Percentiles rank a stretch among this genome's conserved stretches.
phyloP scores from a whole-genome alignment of 1,139 yeast species.

The Candida labiduridarum region DNA sequence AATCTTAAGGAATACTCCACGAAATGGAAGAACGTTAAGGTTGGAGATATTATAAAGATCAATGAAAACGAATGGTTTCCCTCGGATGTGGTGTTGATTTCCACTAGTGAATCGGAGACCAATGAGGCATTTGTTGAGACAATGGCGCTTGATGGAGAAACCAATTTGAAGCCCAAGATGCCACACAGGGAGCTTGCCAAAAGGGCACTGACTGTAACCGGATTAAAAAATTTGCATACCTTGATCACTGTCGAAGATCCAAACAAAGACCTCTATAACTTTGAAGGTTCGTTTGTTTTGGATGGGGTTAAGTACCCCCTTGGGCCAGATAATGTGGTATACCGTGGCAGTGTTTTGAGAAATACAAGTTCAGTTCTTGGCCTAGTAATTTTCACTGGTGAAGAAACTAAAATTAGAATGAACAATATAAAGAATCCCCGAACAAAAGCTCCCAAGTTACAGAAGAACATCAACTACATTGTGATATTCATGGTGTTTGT shows the following conservation, averaged over 20 bases:
- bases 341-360: constrained; percentile 86
- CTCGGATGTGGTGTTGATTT: constrained; percentile 76
- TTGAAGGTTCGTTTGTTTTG: constrained; percentile 61
- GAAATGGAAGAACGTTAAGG: constrained; percentile 76
- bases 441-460: constrained; percentile 91
- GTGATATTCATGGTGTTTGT: constrained; percentile 86
- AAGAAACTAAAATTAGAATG: constrained; percentile 94
- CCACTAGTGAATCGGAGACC: constrained; percentile 62
- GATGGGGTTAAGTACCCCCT: constrained; percentile 52
- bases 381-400: constrained; percentile 88
- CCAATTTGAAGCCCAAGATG: constrained; percentile 74
- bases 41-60: constrained; percentile 80
- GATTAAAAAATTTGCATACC: constrained; percentile 53
- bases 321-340: constrained; percentile 77
- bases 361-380: constrained; percentile 79
- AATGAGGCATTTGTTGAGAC: constrained; percentile 89
- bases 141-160: constrained; percentile 97
- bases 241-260: constrained; percentile 83
- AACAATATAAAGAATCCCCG: constrained; percentile 89
- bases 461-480: constrained; percentile 76
- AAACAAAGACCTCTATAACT: constrained; percentile 85
- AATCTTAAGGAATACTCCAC: constrained; percentile 37
- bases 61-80: constrained; percentile 90
- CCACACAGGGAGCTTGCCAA: constrained; percentile 68
- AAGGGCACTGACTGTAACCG: constrained; percentile 49